Percentiles rank a stretch among this genome's conserved stretches.
phyloP scores from a whole-genome alignment of 495 filamentous ascomycete genomes.

The Venustampulla echinocandica region DNA sequence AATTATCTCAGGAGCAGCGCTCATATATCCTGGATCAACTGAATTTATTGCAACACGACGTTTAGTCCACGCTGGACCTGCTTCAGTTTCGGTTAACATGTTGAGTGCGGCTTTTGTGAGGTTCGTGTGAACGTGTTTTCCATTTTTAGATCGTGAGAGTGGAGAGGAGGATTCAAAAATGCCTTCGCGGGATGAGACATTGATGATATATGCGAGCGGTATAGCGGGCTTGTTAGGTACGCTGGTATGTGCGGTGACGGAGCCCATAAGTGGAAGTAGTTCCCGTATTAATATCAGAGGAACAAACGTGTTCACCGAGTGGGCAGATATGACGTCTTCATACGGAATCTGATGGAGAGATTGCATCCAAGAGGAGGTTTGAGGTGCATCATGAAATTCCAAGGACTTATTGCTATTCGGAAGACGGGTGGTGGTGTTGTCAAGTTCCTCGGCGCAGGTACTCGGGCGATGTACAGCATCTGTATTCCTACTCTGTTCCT shows the following conservation, averaged over 20 bases:
- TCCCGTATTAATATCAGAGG: conserved; percentile 39
- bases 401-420: neutral
- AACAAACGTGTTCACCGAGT: conserved; percentile 39
- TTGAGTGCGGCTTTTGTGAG: conserved; percentile 44
- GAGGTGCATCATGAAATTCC: neutral
- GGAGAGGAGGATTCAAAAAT: conserved; percentile 28
- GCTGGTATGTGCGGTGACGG: neutral
- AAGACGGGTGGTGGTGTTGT: neutral
- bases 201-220: conserved; percentile 34
- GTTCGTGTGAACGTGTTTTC: conserved; percentile 40
- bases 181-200: conserved; percentile 40
- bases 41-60: conserved; percentile 36
- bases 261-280: conserved; percentile 35
- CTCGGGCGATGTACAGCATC: neutral
- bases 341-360: conserved; percentile 37
- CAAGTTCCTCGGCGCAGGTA: neutral
- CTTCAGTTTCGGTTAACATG: conserved; percentile 41
- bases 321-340: conserved; percentile 39
- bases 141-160: conserved; percentile 26
- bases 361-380: conserved; percentile 37
- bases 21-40: conserved; percentile 44
- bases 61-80: conserved; percentile 27
- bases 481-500: neutral
- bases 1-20: conserved; percentile 33
- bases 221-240: neutral